A percentile compares a stretch with the other conserved stretches of the same genome.
Conservation (phyloP, 495 filamentous ascomycete species). For the Staphylotrichum longicolle region DNA sequence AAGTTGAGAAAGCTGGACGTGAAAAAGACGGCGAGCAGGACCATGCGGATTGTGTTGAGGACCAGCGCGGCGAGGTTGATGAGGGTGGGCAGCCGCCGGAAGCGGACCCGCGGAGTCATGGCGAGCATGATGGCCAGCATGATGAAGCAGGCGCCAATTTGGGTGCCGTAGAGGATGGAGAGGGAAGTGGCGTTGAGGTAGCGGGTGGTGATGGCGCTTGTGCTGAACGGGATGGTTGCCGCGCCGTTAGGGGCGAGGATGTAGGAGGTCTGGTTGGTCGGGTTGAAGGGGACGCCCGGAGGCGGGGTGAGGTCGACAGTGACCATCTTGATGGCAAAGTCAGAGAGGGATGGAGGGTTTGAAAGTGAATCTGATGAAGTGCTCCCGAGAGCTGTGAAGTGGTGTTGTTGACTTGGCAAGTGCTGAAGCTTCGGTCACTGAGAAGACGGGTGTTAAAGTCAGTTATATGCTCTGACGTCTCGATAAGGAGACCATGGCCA, state of each 20-base stretch:
- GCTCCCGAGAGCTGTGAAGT: neutral
- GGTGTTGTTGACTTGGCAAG: neutral
- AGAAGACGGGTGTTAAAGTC: neutral
- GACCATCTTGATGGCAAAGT: slow-evolving; percentile 9
- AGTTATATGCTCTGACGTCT: neutral
- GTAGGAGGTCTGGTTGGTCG: slow-evolving; percentile 57
- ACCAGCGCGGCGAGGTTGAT: slow-evolving; percentile 33
- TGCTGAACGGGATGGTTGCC: slow-evolving; percentile 18
- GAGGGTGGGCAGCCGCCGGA: slow-evolving; percentile 25
- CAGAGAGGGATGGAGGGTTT: neutral
- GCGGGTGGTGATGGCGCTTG: slow-evolving; percentile 53
- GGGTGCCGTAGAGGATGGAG: slow-evolving; percentile 66
- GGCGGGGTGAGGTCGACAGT: neutral
- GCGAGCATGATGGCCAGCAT: slow-evolving; percentile 61
- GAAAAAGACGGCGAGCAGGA: slow-evolving; percentile 59
- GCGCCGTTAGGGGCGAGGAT: slow-evolving; percentile 51
- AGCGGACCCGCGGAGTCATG: slow-evolving; percentile 33
- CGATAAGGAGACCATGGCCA: neutral
- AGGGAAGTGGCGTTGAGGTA: slow-evolving; percentile 46
- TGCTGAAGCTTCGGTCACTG: neutral
- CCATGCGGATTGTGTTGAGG: slow-evolving; percentile 58
- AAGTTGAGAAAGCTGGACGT: slow-evolving; percentile 55
- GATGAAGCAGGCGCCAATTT: slow-evolving; percentile 70
- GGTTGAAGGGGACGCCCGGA: slow-evolving; percentile 47
- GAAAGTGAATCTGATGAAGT: neutral